Conservation (phyloP, 2,329 filamentous ascomycete genomes). For the Pyrenophora tritici-repentis region DNA sequence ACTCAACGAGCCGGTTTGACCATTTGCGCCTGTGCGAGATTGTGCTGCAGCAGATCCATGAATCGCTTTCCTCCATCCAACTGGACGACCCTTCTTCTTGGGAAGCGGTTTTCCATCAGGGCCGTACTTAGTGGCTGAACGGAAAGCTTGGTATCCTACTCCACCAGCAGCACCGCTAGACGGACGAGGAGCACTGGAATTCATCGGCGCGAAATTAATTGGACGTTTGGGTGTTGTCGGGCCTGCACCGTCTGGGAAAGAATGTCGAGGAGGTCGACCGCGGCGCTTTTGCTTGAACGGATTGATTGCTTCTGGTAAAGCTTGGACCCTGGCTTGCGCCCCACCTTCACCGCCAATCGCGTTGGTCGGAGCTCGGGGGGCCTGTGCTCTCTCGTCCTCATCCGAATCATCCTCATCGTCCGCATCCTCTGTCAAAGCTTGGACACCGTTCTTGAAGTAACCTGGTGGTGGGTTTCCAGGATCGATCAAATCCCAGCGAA, state of each 20-base stretch:
- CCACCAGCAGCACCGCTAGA: constrained; percentile 18
- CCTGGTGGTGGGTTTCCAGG: constrained; percentile 54
- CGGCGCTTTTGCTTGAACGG: constrained; percentile 41
- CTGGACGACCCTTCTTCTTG: constrained; percentile 54
- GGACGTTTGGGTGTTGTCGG: constrained; percentile 24
- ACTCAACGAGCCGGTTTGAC: constrained; percentile 15
- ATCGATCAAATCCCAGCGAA: constrained; percentile 67
- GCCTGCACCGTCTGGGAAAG: constrained; percentile 27
- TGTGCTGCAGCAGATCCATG: constrained; percentile 47
- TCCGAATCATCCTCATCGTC: constrained; percentile 45
- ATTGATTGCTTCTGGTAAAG: constrained; percentile 37
- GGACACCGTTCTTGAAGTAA: constrained; percentile 35
- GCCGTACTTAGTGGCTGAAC: constrained; percentile 30
- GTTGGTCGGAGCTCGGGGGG: constrained; percentile 21
- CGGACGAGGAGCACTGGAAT: constrained; percentile 31
- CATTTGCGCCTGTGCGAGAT: constrained; percentile 29
- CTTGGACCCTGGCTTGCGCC: constrained; percentile 31
- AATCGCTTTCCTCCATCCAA: constrained; percentile 56
- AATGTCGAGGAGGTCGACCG: constrained; percentile 45
- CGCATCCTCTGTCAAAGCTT: constrained; percentile 37
- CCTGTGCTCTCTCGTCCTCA: constrained; percentile 31
- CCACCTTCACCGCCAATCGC: constrained; percentile 28
- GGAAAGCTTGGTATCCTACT: constrained; percentile 53
- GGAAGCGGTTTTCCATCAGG: constrained; percentile 46
- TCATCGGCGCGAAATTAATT: constrained; percentile 27